Base-by-base conservation (phyloP, 176 grass and related monocot species). In the Areca catechu region DNA sequence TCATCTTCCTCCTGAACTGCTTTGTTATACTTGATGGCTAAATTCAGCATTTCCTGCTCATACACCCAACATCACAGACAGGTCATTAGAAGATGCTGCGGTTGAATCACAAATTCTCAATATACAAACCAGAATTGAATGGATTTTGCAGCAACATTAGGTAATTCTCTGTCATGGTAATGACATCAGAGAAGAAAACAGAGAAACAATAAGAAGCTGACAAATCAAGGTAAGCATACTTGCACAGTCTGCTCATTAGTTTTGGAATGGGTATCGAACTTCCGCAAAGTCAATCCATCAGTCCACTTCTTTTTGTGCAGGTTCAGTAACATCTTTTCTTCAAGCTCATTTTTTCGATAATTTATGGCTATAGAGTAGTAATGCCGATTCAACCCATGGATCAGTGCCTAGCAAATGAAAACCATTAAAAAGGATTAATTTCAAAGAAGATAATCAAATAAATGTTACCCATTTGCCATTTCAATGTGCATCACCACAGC, bases 261-360 rank as follows among this genome's bases (percentile, higher is more conserved):
- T 65, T 92, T 92, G 1, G 93, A 92, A 60, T 92, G 87, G 3
- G 60, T 62, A 24, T 98, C 93, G 34, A 98, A 98, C 27, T 62
- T 72, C 57, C 77, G 74, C 60, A 98, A 62, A 49, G 88, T 86
- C 56, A 97, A 77, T 2, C 92, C 92, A 80, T 97, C 86, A 1
- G 92, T 97, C 92, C 92, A 97, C 63, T 91, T 91, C 92, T 97
- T 97, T 74, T 97, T 97, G 71, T 97, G 92, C 58, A 97, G 66
- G 58, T 97, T 97, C 43, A 91, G 48, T 24, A 97, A 61, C 93
- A 98, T 98, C 51, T 98, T 98, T 48, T 98, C 93, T 66, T 98
- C 93, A 1, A 98, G 86, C 54, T 98, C 93, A 70, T 98, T 98
- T 68, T 98, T 98, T 16, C 93, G 72, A 58, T 98, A 98, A 78